phyloP scores from a whole-genome alignment of 345 rosid genomes.

The Trapa bicornis region DNA sequence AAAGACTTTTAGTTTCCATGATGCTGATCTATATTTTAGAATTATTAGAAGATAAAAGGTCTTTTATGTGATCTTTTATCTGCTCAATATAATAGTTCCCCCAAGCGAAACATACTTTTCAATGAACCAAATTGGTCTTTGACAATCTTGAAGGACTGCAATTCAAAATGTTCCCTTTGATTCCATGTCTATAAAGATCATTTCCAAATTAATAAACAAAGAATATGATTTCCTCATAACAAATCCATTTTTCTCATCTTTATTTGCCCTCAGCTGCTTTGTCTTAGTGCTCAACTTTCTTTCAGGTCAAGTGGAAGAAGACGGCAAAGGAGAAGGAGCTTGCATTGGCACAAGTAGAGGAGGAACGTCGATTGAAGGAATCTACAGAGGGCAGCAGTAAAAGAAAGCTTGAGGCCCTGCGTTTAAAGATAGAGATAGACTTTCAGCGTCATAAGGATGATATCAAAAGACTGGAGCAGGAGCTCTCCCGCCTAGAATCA shows the following conservation, averaged over 20 bases:
- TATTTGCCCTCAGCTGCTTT: neutral
- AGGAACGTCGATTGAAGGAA: conserved; percentile 15
- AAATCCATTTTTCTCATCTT: no score
- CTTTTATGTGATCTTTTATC: no score
- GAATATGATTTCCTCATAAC: neutral
- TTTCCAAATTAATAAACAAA: neutral
- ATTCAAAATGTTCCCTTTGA: no score
- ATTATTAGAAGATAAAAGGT: neutral
- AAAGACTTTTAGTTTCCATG: no score
- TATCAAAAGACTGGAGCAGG: conserved; percentile 18
- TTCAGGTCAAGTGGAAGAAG: conserved; percentile 16
- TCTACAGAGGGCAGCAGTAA: conserved; percentile 12
- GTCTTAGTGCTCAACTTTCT: neutral
- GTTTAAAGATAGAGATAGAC: conserved; percentile 18
- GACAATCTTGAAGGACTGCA: neutral
- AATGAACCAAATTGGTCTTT: neutral
- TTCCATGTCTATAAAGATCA: neutral
- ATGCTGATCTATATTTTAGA: no score
- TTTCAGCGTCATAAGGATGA: conserved; percentile 18
- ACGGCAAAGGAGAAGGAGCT: conserved; percentile 11
- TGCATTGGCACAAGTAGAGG: conserved; percentile 15
- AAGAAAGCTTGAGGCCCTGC: conserved; percentile 13
- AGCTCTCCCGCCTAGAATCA: conserved; percentile 7
- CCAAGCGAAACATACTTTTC: no score
- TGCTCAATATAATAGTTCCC: no score